A percentile compares a stretch with the other conserved stretches of the same genome.
phyloP scores from a whole-genome alignment of 2,329 filamentous ascomycete species.

The Juglanconis sp. region DNA sequence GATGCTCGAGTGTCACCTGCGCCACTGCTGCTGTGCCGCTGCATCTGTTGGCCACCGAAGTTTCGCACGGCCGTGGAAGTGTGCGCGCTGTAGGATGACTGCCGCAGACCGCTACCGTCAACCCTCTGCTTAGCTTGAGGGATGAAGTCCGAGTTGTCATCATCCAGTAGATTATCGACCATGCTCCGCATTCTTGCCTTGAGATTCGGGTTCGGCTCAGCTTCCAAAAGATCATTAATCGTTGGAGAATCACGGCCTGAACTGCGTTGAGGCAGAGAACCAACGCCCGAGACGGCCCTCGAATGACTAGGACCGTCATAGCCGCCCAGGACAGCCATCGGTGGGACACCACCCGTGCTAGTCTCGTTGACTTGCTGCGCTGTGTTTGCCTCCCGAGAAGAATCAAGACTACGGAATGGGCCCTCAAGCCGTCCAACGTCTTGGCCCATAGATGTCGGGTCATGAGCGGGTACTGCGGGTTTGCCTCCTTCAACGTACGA shows the following conservation, averaged over 20 bases:
- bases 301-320: not conserved
- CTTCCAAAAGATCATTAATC: slow-evolving; percentile 13
- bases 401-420: slow-evolving; percentile 1
- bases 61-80: slow-evolving; percentile 48
- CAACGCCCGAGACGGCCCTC: not conserved
- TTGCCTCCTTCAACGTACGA: slow-evolving; percentile 17
- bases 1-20: slow-evolving; percentile 3
- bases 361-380: not conserved
- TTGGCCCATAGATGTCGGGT: not conserved
- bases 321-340: not conserved
- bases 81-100: slow-evolving; percentile 55
- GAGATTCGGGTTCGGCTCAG: slow-evolving; percentile 14
- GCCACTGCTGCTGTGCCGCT: not conserved
- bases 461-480: not conserved
- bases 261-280: not conserved
- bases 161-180: slow-evolving; percentile 44
- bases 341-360: not conserved
- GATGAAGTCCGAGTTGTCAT: slow-evolving; percentile 4
- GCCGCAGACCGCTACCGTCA: slow-evolving; percentile 20
- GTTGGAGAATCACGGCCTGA: not conserved
- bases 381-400: not conserved
- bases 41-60: slow-evolving; percentile 38
- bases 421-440: slow-evolving; percentile 2
- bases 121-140: slow-evolving; percentile 37
- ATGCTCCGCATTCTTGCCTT: slow-evolving; percentile 26